Conservation (phyloP, 2,329 filamentous ascomycete genomes). For the Fusarium armeniacum region DNA sequence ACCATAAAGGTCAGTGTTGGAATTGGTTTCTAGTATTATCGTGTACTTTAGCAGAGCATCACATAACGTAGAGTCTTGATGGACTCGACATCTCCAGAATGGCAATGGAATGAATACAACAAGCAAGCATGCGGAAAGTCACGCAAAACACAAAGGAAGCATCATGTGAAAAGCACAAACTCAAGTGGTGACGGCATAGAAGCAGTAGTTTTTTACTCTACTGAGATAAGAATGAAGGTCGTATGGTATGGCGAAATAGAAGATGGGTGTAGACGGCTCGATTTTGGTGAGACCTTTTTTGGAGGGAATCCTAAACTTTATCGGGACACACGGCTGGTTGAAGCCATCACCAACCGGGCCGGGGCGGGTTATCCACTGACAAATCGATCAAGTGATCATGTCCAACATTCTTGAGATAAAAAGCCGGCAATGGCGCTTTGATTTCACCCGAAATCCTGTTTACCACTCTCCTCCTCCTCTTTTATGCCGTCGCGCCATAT, state of each 20-base stretch:
- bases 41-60: slow-evolving; percentile 30
- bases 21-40: slow-evolving; percentile 27
- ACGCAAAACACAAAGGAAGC: slow-evolving; percentile 8
- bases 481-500: background rate
- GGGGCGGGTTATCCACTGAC: background rate
- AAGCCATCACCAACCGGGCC: slow-evolving; percentile 31
- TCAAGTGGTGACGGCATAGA: background rate
- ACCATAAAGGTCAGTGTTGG: slow-evolving; percentile 8
- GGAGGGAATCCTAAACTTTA: slow-evolving; percentile 23
- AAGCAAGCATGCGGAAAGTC: slow-evolving; percentile 1
- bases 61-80: background rate
- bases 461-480: background rate
- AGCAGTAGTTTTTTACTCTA: background rate
- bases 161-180: background rate
- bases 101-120: slow-evolving; percentile 4
- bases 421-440: slow-evolving; percentile 6
- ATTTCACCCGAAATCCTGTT: slow-evolving; percentile 3
- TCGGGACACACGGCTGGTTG: slow-evolving; percentile 20
- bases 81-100: background rate
- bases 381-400: slow-evolving; percentile 2
- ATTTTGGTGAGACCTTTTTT: slow-evolving; percentile 1
- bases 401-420: slow-evolving; percentile 2
- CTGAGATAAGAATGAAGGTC: background rate
- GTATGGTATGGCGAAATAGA: background rate
- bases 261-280: background rate